These are phyloP conservation scores for Oldenlandia corymbosa DNA, from an alignment of 257 asterid genomes.

Conservation along the genomic window DNA sequence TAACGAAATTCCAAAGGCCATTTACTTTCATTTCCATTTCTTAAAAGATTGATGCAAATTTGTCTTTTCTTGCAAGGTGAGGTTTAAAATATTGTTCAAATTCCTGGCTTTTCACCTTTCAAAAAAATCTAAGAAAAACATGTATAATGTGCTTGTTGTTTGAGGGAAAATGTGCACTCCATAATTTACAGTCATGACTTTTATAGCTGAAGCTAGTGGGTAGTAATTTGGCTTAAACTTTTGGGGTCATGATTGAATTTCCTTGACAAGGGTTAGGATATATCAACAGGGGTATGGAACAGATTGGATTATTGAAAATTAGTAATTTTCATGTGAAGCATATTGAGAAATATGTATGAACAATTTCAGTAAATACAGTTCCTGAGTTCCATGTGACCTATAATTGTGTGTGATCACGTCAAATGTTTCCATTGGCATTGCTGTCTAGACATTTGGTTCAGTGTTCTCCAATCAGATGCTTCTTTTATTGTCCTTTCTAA, in stretches of 20 bases:
- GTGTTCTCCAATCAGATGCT: slow-evolving; percentile 1
- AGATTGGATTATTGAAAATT: neutral
- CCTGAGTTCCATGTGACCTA: neutral
- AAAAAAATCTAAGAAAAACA: neutral
- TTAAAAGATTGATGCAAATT: neutral
- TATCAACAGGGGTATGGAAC: neutral
- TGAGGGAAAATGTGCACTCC: neutral
- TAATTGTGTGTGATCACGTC: neutral
- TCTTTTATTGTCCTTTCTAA: neutral
- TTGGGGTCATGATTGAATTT: neutral
- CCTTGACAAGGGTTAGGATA: neutral
- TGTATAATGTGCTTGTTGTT: neutral
- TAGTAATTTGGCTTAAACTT: neutral
- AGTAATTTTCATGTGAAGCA: neutral
- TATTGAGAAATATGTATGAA: neutral
- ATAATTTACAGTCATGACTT: neutral
- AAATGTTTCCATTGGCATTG: neutral
- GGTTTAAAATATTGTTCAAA: neutral
- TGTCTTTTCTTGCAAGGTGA: neutral
- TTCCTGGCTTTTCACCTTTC: neutral
- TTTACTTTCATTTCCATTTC: neutral
- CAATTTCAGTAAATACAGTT: neutral
- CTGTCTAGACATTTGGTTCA: slow-evolving; percentile 4
- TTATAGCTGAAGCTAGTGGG: neutral
- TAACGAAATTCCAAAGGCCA: neutral